Percentiles rank a stretch among this genome's conserved stretches.
Evolutionary conservation across 768 basidiomycete species (phyloP).

Genomic region (Boletus pseudo-olivaceus): DNA sequence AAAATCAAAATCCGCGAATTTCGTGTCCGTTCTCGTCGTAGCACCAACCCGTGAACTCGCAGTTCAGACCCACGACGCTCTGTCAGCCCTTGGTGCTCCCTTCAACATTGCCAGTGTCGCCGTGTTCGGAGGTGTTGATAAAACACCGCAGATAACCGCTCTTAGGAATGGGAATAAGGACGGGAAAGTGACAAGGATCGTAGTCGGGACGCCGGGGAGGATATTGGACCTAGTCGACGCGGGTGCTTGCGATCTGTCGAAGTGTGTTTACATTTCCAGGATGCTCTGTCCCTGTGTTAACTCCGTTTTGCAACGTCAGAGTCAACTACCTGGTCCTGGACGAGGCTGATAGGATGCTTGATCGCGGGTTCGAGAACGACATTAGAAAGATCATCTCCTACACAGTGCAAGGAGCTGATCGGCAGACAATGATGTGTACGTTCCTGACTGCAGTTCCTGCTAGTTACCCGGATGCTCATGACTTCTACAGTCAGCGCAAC

Average conservation of each 20-base stretch:
- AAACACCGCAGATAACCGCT: conserved; percentile 73
- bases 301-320: conserved; percentile 34
- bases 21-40: conserved; percentile 70
- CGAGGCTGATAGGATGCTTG: conserved; percentile 97
- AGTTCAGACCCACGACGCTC: conserved; percentile 87
- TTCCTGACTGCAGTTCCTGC: conserved; percentile 9
- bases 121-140: conserved; percentile 93
- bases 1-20: conserved; percentile 24
- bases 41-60: conserved; percentile 97
- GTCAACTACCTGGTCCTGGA: conserved; percentile 93
- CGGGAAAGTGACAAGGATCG: conserved; percentile 61
- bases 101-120: conserved; percentile 81
- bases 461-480: not conserved
- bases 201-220: conserved; percentile 95
- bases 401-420: conserved; percentile 60
- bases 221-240: conserved; percentile 90
- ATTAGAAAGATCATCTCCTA: conserved; percentile 84
- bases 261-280: conserved; percentile 41
- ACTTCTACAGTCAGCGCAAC: conserved; percentile 81
- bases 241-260: conserved; percentile 76
- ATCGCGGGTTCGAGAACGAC: conserved; percentile 98
- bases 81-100: conserved; percentile 67
- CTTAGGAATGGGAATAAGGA: conserved; percentile 53
- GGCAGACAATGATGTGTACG: conserved; percentile 95
- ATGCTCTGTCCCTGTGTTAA: not conserved